Evolutionary conservation across 768 basidiomycete genomes (phyloP).

Genomic region (Rickenella mellea): DNA sequence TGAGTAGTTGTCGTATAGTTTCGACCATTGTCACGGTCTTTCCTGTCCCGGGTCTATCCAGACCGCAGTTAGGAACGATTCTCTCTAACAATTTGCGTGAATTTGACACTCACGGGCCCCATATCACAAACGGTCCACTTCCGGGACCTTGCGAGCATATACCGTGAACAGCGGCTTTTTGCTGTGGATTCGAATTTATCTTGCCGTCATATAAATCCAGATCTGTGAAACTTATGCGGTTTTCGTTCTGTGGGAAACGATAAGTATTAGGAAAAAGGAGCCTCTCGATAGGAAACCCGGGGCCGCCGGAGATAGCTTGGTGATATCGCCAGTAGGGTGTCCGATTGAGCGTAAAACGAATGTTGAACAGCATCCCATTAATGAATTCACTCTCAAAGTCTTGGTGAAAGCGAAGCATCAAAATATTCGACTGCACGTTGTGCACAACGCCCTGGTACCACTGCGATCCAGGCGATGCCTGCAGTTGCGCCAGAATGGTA

Average conservation of each 20-base stretch:
- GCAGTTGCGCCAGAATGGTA: too few species aligned
- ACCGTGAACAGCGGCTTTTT: too few species aligned
- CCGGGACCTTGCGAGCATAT: too few species aligned
- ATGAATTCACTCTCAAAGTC: too few species aligned
- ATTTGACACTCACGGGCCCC: constrained; percentile 52
- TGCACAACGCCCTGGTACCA: constrained; percentile 40
- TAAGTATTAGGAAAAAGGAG: constrained; percentile 36
- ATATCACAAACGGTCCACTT: constrained; percentile 46
- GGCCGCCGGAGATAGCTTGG: constrained; percentile 37
- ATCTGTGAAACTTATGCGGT: too few species aligned
- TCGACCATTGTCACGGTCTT: constrained; percentile 30
- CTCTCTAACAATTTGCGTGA: too few species aligned
- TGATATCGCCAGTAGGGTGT: constrained; percentile 45
- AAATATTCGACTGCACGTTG: constrained; percentile 27
- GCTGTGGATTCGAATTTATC: too few species aligned
- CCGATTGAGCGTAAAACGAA: constrained; percentile 48
- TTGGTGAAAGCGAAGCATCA: constrained; percentile 37
- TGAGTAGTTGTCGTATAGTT: constrained; percentile 15
- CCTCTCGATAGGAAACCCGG: constrained; percentile 26
- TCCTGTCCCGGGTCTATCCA: constrained; percentile 28
- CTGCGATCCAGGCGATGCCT: constrained; percentile 7
- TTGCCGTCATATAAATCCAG: constrained; percentile 22
- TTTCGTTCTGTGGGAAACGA: constrained; percentile 1
- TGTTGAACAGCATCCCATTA: constrained; percentile 33
- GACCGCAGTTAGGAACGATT: too few species aligned